Percentiles rank a stretch among this genome's conserved stretches.
Evolutionary conservation across 2,329 filamentous ascomycete species (phyloP).

Genomic region (Pyrenophora graminea): DNA sequence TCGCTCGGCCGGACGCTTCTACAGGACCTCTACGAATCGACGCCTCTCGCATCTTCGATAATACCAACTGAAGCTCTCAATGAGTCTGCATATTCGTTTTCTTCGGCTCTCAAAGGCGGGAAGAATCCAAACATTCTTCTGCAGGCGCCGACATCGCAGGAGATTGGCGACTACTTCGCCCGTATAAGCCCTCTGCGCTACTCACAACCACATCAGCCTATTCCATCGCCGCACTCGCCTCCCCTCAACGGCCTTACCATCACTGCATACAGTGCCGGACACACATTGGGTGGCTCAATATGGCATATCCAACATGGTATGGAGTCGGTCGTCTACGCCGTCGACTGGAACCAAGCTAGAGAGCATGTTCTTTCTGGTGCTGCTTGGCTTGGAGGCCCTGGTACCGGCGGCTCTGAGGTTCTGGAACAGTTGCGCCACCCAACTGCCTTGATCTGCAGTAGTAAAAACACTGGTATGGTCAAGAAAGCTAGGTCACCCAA

Average conservation of each 20-base stretch:
- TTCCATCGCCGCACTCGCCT: conserved; percentile 83
- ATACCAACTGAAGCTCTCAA: conserved; percentile 75
- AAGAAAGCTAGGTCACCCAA: conserved; percentile 73
- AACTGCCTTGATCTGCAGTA: conserved; percentile 91
- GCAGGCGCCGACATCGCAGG: conserved; percentile 76
- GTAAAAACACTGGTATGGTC: conserved; percentile 73
- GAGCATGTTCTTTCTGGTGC: conserved; percentile 94
- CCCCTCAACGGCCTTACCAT: conserved; percentile 89
- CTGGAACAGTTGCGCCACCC: conserved; percentile 92
- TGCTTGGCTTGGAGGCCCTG: conserved; percentile 85
- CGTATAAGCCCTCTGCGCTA: conserved; percentile 93
- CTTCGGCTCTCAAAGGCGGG: conserved; percentile 57
- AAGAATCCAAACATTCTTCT: conserved; percentile 58
- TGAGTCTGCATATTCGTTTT: conserved; percentile 59
- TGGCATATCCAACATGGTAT: conserved; percentile 98
- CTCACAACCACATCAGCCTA: conserved; percentile 90
- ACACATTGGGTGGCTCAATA: conserved; percentile 94
- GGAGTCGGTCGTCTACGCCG: conserved; percentile 95
- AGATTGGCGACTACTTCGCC: conserved; percentile 91
- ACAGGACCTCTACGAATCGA: conserved; percentile 90
- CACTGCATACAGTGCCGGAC: conserved; percentile 94
- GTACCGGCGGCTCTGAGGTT: conserved; percentile 81
- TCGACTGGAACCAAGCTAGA: conserved; percentile 97
- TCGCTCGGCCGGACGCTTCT: conserved; percentile 87
- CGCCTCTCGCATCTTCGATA: conserved; percentile 82